Base-by-base conservation (phyloP, 1,139 yeast species). In the Yamadazyma diospyri region DNA sequence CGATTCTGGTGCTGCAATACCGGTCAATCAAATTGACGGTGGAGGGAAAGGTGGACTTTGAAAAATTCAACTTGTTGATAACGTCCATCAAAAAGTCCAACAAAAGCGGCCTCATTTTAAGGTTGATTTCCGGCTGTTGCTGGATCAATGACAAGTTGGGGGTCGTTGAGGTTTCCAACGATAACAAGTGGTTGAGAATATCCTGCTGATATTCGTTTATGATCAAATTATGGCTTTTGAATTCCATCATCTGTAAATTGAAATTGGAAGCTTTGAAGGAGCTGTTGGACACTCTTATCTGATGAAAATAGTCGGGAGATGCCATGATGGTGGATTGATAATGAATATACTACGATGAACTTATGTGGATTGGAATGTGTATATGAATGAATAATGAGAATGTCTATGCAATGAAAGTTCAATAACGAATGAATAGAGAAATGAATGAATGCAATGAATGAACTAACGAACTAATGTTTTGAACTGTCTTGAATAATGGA, bases 1-100 rank as follows among this genome's bases (percentile, higher is more conserved):
- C 77, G 30, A 69, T 64, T 38, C 72, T 53, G 5, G 71, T 64
- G 15, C 71, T 59, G 36, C 77, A 68, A 51, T 73, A 76, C 34
- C 75, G 55, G 52, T 76, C 81, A 43, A 75, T 64, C 35, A 75
- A 51, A 42, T 70, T 70, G 25, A 73, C 78, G 10, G 79, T 70
- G 40, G 72, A 56, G 8, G 78, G 76, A 47, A 76, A 76, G 4
- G 80, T 75, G 15, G 72, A 60, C 42, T 68, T 65, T 15, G 73
- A 60, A 53, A 76, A 65, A 35, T 60, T 59, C 34, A 73, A 57
- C 48, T 69, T 69, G 43, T 66, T 69, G 39, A 67, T 65, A 21
- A 74, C 78, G 43, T 75, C 80, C 68, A 72, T 66, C 36, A 76
- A 53, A 37, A 74, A 72, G 49, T 73, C 78, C 30, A 76, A 56